These are phyloP conservation scores for Rheum nobile DNA, from an alignment of 148 eudicot genomes.

Conservation along the genomic window DNA sequence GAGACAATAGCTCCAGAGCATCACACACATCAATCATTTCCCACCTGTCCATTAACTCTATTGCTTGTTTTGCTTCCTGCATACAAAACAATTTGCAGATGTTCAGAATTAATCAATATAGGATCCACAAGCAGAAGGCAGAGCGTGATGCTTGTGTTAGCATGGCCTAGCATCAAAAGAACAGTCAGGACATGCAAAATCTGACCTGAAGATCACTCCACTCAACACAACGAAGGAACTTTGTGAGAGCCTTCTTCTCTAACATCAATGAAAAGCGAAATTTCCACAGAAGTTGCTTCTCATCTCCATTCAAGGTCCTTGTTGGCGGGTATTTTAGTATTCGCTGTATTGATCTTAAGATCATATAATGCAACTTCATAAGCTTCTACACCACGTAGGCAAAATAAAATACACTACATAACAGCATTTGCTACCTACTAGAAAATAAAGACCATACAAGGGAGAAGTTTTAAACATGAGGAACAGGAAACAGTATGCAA, in stretches of 20 bases:
- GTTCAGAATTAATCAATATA: constrained; percentile 1
- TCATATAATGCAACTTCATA: constrained; percentile 12
- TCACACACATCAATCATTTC: constrained; percentile 88
- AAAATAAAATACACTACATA: background rate
- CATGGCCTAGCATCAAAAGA: constrained; percentile 3
- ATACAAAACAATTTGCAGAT: constrained; percentile 9
- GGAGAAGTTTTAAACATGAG: background rate
- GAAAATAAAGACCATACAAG: background rate
- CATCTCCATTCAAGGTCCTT: constrained; percentile 87
- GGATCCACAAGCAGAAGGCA: constrained; percentile 10
- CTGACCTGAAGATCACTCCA: constrained; percentile 98
- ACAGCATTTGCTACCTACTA: background rate
- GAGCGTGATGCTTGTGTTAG: background rate
- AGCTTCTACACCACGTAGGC: background rate
- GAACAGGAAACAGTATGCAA: background rate
- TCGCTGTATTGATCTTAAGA: constrained; percentile 72
- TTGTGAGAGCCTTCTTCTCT: constrained; percentile 90
- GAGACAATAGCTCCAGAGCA: constrained; percentile 90
- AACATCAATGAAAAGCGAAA: constrained; percentile 96
- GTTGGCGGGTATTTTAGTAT: constrained; percentile 90
- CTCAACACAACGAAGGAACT: constrained; percentile 94
- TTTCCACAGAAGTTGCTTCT: constrained; percentile 94
- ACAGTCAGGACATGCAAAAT: background rate
- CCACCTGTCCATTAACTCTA: constrained; percentile 87
- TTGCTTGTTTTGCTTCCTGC: constrained; percentile 98